Conservation (phyloP, 306 rosid species). For the cucumber (Cucumis sativus) region Cucumber_9930_V3 NC_026657.2:13323001-13323500, state of each 20-base stretch:
- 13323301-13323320: conserved; percentile 44
- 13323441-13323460: conserved; percentile 40
- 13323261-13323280: conserved; percentile 16
- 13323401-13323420: conserved; percentile 78
- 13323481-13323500: neutral
- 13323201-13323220: neutral
- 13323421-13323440: conserved; percentile 44
- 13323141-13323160: conserved; percentile 53
- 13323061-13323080: conserved; percentile 51
- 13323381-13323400: conserved; percentile 73
- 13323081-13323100: conserved; percentile 45
- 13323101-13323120: conserved; percentile 60
- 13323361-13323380: conserved; percentile 47
- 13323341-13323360: conserved; percentile 55
- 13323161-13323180: conserved; percentile 52
- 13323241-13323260: neutral
- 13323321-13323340: conserved; percentile 41
- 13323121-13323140: conserved; percentile 51
- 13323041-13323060: conserved; percentile 56
- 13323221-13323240: neutral
- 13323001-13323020: conserved; percentile 44
- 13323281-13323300: conserved; percentile 89
- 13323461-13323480: conserved; percentile 51
- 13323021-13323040: conserved; percentile 66
- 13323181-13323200: conserved; percentile 14